phyloP scores from a whole-genome alignment of 164 flowering plant genomes.

The Protea cynaroides region DNA sequence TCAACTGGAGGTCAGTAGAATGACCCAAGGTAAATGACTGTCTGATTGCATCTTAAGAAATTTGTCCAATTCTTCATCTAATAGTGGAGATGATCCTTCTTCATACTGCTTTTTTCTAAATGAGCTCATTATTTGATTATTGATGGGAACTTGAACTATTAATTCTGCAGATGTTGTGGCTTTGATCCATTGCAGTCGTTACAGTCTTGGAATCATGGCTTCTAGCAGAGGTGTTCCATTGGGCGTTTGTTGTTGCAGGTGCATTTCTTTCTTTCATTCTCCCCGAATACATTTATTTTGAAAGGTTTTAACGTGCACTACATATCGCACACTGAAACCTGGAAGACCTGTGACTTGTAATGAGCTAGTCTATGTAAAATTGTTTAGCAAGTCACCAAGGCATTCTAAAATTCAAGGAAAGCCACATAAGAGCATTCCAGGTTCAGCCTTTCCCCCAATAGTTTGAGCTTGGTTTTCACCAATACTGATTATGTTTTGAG shows the following conservation, averaged over 20 bases:
- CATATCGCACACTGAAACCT: too few species aligned
- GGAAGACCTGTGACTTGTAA: too few species aligned
- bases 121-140: neutral
- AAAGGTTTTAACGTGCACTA: too few species aligned
- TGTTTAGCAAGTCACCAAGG: neutral
- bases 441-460: too few species aligned
- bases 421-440: too few species aligned
- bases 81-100: neutral
- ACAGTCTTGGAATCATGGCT: slow-evolving; percentile 96
- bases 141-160: neutral
- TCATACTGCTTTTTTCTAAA: too few species aligned
- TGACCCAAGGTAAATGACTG: slow-evolving; percentile 63
- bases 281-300: too few species aligned
- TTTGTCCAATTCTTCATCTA: neutral
- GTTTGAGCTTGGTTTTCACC: neutral
- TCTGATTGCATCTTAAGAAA: neutral
- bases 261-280: too few species aligned
- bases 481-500: too few species aligned
- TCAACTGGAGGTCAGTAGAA: slow-evolving; percentile 66
- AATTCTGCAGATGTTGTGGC: slow-evolving; percentile 72
- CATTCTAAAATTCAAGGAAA: neutral
- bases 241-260: slow-evolving; percentile 80
- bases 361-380: too few species aligned
- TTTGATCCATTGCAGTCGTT: slow-evolving; percentile 81
- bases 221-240: slow-evolving; percentile 76